Evolutionary conservation across 768 basidiomycete genomes (phyloP).

Genomic region (Grammothele lineata): DNA sequence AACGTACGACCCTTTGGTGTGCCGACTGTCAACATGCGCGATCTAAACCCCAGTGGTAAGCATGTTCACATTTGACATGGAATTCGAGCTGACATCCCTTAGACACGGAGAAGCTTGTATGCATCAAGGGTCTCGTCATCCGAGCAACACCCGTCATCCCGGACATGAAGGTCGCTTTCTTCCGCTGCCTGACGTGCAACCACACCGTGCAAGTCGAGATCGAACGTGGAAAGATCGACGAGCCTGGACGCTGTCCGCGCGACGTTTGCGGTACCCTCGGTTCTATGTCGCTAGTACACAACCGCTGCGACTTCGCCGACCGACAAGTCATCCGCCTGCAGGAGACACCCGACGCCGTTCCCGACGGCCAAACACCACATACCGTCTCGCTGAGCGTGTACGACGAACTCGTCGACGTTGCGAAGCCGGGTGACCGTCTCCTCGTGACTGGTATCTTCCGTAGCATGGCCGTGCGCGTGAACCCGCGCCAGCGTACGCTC

Average conservation of each 20-base stretch:
- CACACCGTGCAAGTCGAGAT: conserved; percentile 98
- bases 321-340: conserved; percentile 93
- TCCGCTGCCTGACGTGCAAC: conserved; percentile 92
- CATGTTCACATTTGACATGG: background rate
- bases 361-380: conserved; percentile 97
- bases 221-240: conserved; percentile 95
- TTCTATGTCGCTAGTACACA: conserved; percentile 94
- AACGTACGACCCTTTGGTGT: conserved; percentile 92
- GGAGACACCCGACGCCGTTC: conserved; percentile 96
- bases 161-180: conserved; percentile 99
- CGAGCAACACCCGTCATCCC: conserved; percentile 97
- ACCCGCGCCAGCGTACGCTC: conserved; percentile 85
- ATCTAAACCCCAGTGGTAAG: conserved; percentile 87
- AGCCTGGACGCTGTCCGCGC: conserved; percentile 87
- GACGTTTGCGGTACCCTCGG: conserved; percentile 88
- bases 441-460: conserved; percentile 92
- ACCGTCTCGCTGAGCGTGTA: conserved; percentile 97
- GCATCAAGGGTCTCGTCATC: conserved; percentile 95
- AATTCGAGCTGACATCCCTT: background rate
- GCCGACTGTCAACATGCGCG: conserved; percentile 85
- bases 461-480: conserved; percentile 92
- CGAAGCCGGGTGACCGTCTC: conserved; percentile 93
- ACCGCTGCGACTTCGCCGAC: conserved; percentile 94
- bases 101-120: conserved; percentile 98
- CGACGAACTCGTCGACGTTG: conserved; percentile 94